Evolutionary conservation across 208 protist genomes (phyloP).

Genomic region (Trypanosoma mega): DNA sequence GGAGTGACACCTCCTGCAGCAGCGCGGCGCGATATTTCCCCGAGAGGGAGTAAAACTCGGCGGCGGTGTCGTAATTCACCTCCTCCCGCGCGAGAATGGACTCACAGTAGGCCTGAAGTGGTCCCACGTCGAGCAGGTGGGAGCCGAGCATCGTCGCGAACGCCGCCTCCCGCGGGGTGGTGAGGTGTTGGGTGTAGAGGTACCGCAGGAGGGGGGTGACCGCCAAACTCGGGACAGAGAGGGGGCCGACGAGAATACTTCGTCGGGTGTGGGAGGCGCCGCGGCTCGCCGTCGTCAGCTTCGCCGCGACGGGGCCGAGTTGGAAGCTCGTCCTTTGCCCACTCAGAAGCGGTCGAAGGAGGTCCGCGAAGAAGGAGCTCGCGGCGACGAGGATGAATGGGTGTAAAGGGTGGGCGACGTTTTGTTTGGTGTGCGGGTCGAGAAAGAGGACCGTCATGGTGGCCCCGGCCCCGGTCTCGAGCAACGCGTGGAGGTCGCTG

Average conservation of each 20-base stretch:
- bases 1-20: conserved; percentile 71
- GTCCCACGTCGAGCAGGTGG: conserved; percentile 49
- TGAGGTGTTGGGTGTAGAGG: conserved; percentile 70
- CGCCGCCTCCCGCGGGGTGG: conserved; percentile 43
- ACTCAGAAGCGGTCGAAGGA: conserved; percentile 65
- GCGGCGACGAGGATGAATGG: conserved; percentile 56
- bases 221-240: conserved; percentile 58
- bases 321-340: conserved; percentile 41
- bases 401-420: conserved; percentile 57
- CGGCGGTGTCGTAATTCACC: conserved; percentile 80
- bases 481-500: conserved; percentile 49
- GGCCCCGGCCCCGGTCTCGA: conserved; percentile 31
- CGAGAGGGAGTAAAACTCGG: conserved; percentile 67
- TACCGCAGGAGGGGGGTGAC: conserved; percentile 64
- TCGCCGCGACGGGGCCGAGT: conserved; percentile 60
- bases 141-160: conserved; percentile 70
- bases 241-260: conserved; percentile 70
- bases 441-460: conserved; percentile 79
- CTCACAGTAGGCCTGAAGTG: conserved; percentile 72
- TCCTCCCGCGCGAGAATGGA: conserved; percentile 72
- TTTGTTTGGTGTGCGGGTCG: conserved; percentile 76
- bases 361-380: conserved; percentile 67
- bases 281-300: conserved; percentile 26
- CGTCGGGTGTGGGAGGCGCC: conserved; percentile 38
- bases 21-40: conserved; percentile 64